Conservation (phyloP, 1,139 yeast species). For the Nakaseomyces nivariensis region DNA sequence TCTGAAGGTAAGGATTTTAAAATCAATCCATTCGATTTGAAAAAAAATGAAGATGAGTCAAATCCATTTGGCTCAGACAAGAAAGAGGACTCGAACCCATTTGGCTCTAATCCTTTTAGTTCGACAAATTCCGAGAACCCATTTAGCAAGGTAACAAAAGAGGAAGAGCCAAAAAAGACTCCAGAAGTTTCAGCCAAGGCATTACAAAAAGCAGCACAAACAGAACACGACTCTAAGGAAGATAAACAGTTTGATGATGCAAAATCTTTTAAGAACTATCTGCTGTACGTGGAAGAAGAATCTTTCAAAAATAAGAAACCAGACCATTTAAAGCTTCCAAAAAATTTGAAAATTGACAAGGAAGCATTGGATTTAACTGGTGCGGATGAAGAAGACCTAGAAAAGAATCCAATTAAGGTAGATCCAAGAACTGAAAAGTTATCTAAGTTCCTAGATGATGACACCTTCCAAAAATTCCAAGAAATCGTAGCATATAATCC, state of each 20-base stretch:
- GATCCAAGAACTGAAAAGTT: slow-evolving; percentile 34
- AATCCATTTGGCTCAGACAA: slow-evolving; percentile 32
- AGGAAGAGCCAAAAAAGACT: slow-evolving; percentile 9
- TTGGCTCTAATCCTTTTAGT: slow-evolving; percentile 14
- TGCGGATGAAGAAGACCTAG: slow-evolving; percentile 29
- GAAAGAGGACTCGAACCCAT: slow-evolving; percentile 24
- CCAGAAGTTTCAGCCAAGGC: slow-evolving; percentile 18
- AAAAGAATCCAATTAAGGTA: slow-evolving; percentile 23
- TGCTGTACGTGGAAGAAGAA: slow-evolving; percentile 62
- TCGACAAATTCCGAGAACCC: slow-evolving; percentile 11
- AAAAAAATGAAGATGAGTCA: slow-evolving; percentile 17
- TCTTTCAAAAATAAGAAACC: slow-evolving; percentile 39
- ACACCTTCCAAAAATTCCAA: slow-evolving; percentile 68
- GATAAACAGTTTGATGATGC: slow-evolving; percentile 19
- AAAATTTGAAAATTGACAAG: slow-evolving; percentile 30
- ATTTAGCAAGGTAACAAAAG: slow-evolving; percentile 8
- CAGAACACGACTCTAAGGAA: slow-evolving; percentile 18
- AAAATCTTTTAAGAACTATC: slow-evolving; percentile 47
- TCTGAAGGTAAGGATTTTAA: slow-evolving; percentile 38
- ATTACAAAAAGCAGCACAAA: slow-evolving; percentile 17
- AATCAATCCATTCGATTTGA: slow-evolving; percentile 35
- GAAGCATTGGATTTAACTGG: slow-evolving; percentile 27
- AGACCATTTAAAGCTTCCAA: slow-evolving; percentile 38
- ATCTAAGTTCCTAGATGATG: slow-evolving; percentile 53
- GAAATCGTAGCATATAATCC: slow-evolving; percentile 72